These are phyloP conservation scores for Aspergillus sclerotiicarbonarius DNA, from an alignment of 495 filamentous ascomycete genomes.

Conservation along the genomic window DNA sequence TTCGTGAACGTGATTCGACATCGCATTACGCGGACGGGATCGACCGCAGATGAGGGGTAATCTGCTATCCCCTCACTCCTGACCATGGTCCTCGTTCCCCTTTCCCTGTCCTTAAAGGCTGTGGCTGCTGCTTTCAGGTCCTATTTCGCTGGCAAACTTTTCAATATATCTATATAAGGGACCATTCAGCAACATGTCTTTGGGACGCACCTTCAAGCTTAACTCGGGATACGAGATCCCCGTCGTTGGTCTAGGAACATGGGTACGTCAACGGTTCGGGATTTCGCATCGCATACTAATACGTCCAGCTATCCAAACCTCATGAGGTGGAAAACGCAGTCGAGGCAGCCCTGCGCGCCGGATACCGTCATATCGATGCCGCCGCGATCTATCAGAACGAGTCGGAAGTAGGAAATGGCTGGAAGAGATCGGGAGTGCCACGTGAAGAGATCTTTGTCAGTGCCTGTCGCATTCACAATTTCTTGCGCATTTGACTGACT, in stretches of 20 bases:
- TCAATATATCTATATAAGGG: background rate
- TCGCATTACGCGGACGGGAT: background rate
- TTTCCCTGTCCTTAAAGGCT: background rate
- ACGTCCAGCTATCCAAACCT: slow-evolving; percentile 43
- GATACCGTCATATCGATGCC: slow-evolving; percentile 47
- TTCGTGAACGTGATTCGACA: background rate
- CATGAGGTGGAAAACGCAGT: slow-evolving; percentile 51
- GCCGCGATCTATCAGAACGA: slow-evolving; percentile 43
- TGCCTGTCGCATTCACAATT: background rate
- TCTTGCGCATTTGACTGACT: background rate
- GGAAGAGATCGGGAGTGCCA: slow-evolving; percentile 41
- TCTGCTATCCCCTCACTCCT: slow-evolving; percentile 1
- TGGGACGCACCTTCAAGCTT: slow-evolving; percentile 38
- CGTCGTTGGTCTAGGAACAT: slow-evolving; percentile 34
- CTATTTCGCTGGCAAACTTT: background rate
- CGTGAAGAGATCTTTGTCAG: slow-evolving; percentile 45
- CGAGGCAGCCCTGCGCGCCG: slow-evolving; percentile 42
- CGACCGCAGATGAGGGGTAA: slow-evolving; percentile 13
- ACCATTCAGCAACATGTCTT: slow-evolving; percentile 27
- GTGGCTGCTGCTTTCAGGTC: background rate
- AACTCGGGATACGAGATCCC: slow-evolving; percentile 43
- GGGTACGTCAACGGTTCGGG: slow-evolving; percentile 18
- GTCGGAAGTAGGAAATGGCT: slow-evolving; percentile 42
- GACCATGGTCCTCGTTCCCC: background rate
- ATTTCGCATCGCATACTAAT: background rate